Conservation (phyloP, 352 stramenopile species). For the Pythium aquatile region DNA sequence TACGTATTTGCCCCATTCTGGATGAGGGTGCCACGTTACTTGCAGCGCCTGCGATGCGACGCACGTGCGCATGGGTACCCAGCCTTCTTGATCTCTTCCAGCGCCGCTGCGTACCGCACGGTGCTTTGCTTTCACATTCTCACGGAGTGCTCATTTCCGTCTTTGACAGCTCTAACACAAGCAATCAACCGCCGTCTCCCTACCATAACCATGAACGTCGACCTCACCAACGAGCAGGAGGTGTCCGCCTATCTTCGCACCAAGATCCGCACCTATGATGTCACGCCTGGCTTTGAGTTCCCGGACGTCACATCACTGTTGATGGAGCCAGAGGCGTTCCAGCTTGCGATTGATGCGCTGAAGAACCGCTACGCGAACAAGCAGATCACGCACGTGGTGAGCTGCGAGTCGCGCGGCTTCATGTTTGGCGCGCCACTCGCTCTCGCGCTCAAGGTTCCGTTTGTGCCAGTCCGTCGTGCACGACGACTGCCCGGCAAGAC, state of each 20-base stretch:
- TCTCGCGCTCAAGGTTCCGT: constrained; percentile 57
- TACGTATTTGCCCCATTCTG: not conserved
- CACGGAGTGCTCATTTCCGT: not conserved
- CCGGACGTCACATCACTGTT: constrained; percentile 74
- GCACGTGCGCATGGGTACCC: not conserved
- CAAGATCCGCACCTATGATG: constrained; percentile 64
- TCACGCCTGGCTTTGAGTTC: constrained; percentile 62
- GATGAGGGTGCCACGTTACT: not conserved
- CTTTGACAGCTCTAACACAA: not conserved
- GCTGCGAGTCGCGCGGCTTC: constrained; percentile 74
- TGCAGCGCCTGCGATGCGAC: not conserved
- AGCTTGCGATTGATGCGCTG: constrained; percentile 72
- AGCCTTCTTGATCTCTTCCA: not conserved
- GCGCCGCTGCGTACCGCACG: not conserved
- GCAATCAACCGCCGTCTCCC: not conserved
- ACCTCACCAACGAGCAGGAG: constrained; percentile 49
- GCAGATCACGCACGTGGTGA: constrained; percentile 78
- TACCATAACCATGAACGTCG: constrained; percentile 24
- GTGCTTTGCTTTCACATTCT: not conserved
- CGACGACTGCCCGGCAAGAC: constrained; percentile 60
- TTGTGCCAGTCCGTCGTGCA: constrained; percentile 72
- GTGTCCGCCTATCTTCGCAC: constrained; percentile 60
- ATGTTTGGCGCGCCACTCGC: constrained; percentile 80
- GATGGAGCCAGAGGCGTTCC: constrained; percentile 69
- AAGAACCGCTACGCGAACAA: constrained; percentile 50